These are phyloP conservation scores for Dictyostelium discoideum DNA, from an alignment of 78 protist species.

Conservation along the genomic window DNA sequence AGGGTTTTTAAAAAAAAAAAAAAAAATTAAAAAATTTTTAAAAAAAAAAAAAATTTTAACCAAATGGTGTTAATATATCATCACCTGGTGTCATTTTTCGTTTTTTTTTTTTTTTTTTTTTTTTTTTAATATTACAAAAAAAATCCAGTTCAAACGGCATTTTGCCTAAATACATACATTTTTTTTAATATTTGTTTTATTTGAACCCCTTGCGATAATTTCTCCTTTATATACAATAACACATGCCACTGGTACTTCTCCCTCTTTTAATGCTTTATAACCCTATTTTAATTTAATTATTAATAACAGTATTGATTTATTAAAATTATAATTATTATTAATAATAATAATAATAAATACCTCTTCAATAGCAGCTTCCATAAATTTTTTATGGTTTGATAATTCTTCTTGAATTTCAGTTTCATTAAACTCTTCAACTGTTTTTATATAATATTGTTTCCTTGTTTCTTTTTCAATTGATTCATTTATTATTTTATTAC, in stretches of 20 bases:
- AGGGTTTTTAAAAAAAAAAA: background rate
- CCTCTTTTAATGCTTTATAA: slow-evolving; percentile 52
- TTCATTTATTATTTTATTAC: background rate
- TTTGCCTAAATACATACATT: slow-evolving; percentile 24
- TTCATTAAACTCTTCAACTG: background rate
- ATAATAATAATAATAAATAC: background rate
- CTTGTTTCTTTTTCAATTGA: background rate
- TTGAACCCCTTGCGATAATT: slow-evolving; percentile 47
- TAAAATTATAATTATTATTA: background rate
- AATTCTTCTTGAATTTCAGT: no score
- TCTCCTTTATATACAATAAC: slow-evolving; percentile 45
- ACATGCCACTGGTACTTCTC: slow-evolving; percentile 78
- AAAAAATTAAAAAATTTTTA: background rate
- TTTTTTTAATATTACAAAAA: no score
- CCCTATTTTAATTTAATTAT: background rate
- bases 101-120: no score
- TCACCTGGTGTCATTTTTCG: background rate
- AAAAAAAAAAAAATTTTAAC: background rate
- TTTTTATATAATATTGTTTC: background rate
- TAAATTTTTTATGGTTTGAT: background rate
- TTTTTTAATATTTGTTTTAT: slow-evolving; percentile 74
- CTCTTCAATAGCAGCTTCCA: slow-evolving; percentile 11
- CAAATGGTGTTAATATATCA: background rate
- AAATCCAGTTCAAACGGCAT: background rate
- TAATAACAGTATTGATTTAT: background rate